Evolutionary conservation across 140 eudicot species (phyloP).

Genomic region (Cichorium intybus): DNA sequence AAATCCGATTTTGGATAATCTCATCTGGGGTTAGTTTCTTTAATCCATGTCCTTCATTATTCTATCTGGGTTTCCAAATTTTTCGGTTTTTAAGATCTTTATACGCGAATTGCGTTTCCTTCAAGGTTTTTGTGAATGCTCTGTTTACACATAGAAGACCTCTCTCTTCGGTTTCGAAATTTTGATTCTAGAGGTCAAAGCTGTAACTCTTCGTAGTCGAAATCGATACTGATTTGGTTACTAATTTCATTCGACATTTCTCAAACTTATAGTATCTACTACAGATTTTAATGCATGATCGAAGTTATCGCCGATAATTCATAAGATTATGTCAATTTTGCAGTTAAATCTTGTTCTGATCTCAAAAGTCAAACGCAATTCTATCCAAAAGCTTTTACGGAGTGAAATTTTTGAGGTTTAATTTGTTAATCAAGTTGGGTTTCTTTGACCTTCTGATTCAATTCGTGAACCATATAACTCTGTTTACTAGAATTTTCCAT

Average conservation of each 20-base stretch:
- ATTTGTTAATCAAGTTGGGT: background rate
- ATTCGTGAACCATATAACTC: background rate
- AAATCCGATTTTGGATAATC: conserved; percentile 18
- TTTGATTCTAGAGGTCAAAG: conserved; percentile 7
- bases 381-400: background rate
- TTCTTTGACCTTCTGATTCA: background rate
- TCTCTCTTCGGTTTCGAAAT: background rate
- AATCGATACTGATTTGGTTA: conserved; percentile 11
- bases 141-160: background rate
- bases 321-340: background rate
- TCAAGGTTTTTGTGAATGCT: conserved; percentile 6
- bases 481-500: background rate
- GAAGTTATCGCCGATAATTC: background rate
- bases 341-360: conserved; percentile 14
- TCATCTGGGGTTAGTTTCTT: conserved; percentile 35
- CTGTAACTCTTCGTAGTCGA: background rate
- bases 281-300: background rate
- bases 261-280: background rate
- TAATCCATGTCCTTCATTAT: background rate
- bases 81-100: background rate
- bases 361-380: conserved; percentile 11
- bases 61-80: conserved; percentile 2
- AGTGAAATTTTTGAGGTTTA: background rate
- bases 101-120: conserved; percentile 2
- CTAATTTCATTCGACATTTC: conserved; percentile 4